Evolutionary conservation across 495 filamentous ascomycete genomes (phyloP).

Genomic region (Alectoria sarmentosa): DNA sequence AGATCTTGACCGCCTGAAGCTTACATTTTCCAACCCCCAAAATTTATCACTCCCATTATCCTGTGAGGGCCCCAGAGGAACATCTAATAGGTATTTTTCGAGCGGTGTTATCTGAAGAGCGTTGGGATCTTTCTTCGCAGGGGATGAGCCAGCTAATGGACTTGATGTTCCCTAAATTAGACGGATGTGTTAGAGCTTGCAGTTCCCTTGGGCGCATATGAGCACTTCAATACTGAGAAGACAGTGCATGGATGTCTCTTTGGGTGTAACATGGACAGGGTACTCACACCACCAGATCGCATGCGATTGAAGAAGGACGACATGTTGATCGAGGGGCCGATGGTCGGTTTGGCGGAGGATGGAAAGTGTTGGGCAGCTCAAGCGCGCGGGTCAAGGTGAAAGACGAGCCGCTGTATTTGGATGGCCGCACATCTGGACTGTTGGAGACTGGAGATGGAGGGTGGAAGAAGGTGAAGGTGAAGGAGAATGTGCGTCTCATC

Average conservation of each 20-base stretch:
- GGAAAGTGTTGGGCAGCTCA: neutral
- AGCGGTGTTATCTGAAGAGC: constrained; percentile 64
- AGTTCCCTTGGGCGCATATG: constrained; percentile 2
- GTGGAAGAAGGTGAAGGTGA: neutral
- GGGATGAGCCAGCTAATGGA: constrained; percentile 36
- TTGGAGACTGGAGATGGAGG: neutral
- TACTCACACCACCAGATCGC: constrained; percentile 33
- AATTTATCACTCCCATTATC: constrained; percentile 95
- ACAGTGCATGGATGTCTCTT: neutral
- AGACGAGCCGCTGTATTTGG: constrained; percentile 6
- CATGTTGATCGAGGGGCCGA: constrained; percentile 25
- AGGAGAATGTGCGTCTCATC: neutral
- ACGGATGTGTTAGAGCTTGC: constrained; percentile 5
- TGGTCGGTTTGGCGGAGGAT: neutral
- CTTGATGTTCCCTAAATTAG: constrained; percentile 34
- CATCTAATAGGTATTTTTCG: constrained; percentile 71
- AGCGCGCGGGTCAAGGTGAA: constrained; percentile 10
- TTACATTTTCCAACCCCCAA: constrained; percentile 96
- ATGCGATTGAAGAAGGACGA: constrained; percentile 37
- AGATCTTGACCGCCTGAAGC: constrained; percentile 26
- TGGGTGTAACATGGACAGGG: neutral
- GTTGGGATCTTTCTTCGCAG: constrained; percentile 66
- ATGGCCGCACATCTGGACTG: constrained; percentile 9
- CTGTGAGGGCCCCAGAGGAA: constrained; percentile 59
- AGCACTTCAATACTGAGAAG: constrained; percentile 13